phyloP scores from a whole-genome alignment of 2,329 filamentous ascomycete genomes.

The Talaromyces pinophilus region DNA sequence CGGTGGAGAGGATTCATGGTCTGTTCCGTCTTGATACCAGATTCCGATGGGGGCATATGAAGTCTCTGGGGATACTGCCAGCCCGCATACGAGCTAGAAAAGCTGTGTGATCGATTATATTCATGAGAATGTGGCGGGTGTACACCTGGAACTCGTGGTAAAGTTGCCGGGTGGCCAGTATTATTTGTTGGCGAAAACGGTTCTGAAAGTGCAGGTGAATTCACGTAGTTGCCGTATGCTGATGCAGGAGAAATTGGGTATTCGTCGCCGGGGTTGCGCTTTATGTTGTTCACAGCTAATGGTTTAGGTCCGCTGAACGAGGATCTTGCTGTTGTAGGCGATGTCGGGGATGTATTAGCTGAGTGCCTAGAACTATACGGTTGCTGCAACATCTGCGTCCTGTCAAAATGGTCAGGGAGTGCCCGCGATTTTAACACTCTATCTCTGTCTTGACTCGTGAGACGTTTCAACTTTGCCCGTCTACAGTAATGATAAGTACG shows the following conservation, averaged over 20 bases:
- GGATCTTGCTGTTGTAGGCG: conserved; percentile 45
- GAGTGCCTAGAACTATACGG: conserved; percentile 49
- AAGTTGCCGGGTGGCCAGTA: conserved; percentile 30
- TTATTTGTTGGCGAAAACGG: conserved; percentile 28
- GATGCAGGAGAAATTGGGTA: conserved; percentile 43
- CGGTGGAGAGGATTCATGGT: conserved; percentile 16
- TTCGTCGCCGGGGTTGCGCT: conserved; percentile 39
- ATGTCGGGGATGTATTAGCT: conserved; percentile 52
- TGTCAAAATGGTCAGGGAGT: conserved; percentile 62
- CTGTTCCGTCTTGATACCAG: conserved; percentile 31
- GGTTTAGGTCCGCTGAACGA: conserved; percentile 41
- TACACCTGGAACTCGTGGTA: conserved; percentile 18
- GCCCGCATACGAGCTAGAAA: conserved; percentile 35
- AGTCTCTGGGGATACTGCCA: conserved; percentile 31
- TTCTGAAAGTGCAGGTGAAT: conserved; percentile 34
- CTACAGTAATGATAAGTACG: conserved; percentile 36
- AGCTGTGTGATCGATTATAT: conserved; percentile 38
- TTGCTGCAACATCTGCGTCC: conserved; percentile 59
- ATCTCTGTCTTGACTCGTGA: conserved; percentile 63
- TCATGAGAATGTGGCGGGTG: conserved; percentile 27
- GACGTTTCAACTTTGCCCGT: conserved; percentile 62
- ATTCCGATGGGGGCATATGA: conserved; percentile 34
- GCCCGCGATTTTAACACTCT: conserved; percentile 62
- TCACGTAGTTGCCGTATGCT: conserved; percentile 39
- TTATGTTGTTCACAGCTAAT: conserved; percentile 38